phyloP scores from a whole-genome alignment of 129 eudicot genomes.

The Lonicera japonica region DNA sequence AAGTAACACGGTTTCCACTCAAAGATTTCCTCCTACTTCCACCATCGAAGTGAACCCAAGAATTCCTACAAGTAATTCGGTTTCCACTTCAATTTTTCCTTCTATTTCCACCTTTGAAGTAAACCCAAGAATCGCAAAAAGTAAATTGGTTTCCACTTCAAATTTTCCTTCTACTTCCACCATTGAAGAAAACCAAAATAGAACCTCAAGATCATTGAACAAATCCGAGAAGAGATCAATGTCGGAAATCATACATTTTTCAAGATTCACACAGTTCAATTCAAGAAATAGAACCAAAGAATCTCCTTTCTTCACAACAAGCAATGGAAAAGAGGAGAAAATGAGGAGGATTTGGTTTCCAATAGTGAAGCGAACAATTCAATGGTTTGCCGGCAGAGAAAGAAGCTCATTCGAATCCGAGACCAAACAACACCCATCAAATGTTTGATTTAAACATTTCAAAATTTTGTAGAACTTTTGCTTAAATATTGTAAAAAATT shows the following conservation, averaged over 20 bases:
- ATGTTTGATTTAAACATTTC: constrained; percentile 9
- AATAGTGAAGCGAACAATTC: constrained; percentile 48
- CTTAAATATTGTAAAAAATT: too few species aligned
- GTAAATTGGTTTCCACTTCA: background rate
- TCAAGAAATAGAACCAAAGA: constrained; percentile 12
- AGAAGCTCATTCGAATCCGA: constrained; percentile 15
- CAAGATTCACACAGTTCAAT: constrained; percentile 31
- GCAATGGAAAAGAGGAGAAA: constrained; percentile 22
- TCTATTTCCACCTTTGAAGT: background rate
- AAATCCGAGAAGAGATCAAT: constrained; percentile 39
- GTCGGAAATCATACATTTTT: constrained; percentile 49
- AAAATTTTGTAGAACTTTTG: too few species aligned
- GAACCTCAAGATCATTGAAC: constrained; percentile 15
- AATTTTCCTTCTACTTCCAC: background rate
- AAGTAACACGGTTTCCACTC: constrained; percentile 14
- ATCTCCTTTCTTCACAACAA: background rate
- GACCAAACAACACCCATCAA: background rate
- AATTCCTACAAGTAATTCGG: constrained; percentile 4
- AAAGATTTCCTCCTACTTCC: background rate
- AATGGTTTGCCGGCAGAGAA: constrained; percentile 47
- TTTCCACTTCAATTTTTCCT: constrained; percentile 14
- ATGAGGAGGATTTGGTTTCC: constrained; percentile 49
- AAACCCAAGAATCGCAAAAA: background rate
- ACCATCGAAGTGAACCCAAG: constrained; percentile 1
- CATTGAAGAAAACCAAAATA: background rate